A percentile compares a stretch with the other conserved stretches of the same genome.
phyloP scores from a whole-genome alignment of 106 monocot species.

The Phalaenopsis equestris region DNA sequence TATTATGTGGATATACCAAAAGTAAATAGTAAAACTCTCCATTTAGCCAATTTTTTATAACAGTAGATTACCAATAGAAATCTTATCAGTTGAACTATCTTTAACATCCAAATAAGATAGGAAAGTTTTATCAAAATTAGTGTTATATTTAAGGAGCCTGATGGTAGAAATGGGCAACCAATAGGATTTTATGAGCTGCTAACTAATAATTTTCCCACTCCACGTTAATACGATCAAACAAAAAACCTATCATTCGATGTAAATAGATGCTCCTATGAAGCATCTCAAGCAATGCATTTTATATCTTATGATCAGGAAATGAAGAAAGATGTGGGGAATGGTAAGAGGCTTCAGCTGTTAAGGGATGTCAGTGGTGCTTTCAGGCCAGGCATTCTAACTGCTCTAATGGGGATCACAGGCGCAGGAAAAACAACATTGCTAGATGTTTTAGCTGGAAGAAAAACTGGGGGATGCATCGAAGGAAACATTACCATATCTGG shows the following conservation, averaged over 20 bases:
- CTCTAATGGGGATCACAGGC: conserved; percentile 36
- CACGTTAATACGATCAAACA: background rate
- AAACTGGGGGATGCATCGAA: conserved; percentile 34
- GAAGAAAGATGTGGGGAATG: conserved; percentile 18
- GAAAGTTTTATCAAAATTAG: background rate
- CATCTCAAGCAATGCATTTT: background rate
- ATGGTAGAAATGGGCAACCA: background rate
- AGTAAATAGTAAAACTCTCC: conserved; percentile 30
- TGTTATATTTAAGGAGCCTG: background rate
- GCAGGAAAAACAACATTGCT: conserved; percentile 47
- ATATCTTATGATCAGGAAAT: conserved; percentile 24
- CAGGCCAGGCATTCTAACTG: conserved; percentile 41
- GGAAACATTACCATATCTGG: conserved; percentile 33
- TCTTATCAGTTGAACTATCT: background rate
- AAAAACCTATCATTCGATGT: background rate
- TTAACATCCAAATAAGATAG: background rate
- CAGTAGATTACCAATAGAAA: background rate
- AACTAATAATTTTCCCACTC: background rate
- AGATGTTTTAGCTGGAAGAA: conserved; percentile 45
- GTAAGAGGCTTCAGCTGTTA: conserved; percentile 25
- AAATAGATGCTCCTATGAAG: background rate
- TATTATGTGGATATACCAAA: conserved; percentile 82
- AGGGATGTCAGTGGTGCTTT: conserved; percentile 39
- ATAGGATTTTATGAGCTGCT: background rate
- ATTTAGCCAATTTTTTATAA: background rate